These are phyloP conservation scores for Xylaria sp. DNA, from an alignment of 2,329 filamentous ascomycete species.

Conservation along the genomic window DNA sequence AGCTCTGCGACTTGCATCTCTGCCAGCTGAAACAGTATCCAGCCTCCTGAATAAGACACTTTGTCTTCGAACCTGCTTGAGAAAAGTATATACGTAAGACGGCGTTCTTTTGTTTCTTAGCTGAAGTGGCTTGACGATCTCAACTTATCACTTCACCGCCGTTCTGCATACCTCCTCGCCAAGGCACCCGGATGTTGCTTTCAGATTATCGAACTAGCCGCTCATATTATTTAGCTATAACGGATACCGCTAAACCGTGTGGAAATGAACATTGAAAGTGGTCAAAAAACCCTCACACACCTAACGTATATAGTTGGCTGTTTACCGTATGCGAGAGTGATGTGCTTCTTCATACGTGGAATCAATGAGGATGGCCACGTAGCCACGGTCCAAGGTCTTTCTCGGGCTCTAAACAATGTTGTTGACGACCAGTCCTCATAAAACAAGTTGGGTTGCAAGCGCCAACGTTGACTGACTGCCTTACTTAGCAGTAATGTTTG, in stretches of 20 bases:
- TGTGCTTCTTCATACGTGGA: slow-evolving; percentile 11
- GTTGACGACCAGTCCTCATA: no score
- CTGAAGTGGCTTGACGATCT: slow-evolving; percentile 11
- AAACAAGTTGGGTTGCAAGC: no score
- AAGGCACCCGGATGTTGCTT: not conserved
- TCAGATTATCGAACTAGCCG: not conserved
- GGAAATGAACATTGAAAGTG: not conserved
- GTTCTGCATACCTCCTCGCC: not conserved
- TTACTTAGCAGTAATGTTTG: no score
- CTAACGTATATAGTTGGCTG: not conserved
- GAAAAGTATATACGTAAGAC: not conserved
- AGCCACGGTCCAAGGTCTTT: not conserved
- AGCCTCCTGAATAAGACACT: not conserved
- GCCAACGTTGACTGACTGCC: no score
- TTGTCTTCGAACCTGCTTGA: not conserved
- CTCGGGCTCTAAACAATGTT: not conserved
- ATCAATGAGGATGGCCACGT: slow-evolving; percentile 18
- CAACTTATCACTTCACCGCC: slow-evolving; percentile 1
- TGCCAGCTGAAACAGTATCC: slow-evolving; percentile 10
- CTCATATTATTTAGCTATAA: not conserved
- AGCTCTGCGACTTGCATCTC: not conserved
- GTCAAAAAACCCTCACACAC: not conserved
- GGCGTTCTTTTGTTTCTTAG: not conserved
- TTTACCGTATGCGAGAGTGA: not conserved
- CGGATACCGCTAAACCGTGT: not conserved